Base-by-base conservation (phyloP, 345 rosid genomes). In the Orychophragmus violaceus region DNA sequence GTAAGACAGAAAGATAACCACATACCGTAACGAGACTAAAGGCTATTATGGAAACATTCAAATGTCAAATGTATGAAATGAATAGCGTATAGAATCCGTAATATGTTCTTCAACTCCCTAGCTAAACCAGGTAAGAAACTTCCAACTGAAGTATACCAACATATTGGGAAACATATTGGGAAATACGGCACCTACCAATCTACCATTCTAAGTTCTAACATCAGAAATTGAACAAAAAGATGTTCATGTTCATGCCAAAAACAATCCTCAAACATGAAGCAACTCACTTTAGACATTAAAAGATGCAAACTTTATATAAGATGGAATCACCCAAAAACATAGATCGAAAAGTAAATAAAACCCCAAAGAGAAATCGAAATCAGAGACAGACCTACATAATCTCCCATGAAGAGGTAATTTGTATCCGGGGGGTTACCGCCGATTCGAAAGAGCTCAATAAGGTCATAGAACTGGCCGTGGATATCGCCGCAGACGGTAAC, bases 401-500 rank as follows among this genome's bases (percentile, higher is more conserved):
- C 99, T 21, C 99, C 99, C 99, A 94, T 94, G 74, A 94, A 94
- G 78, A 94, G 95, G 70, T 94, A 94, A 71, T 94, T 94, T 2
- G 99, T 94, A 58, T 90, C 97, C 0, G 99, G 99, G 6, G 99
- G 78, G 73, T 85, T 87, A 64, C 99, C 99, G 23, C 99, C 99
- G 53, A 94, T 94, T 51, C 87, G 78, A 71, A 94, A 94, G 36
- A 94, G 95, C 83, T 94, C 99, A 60, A 94, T 77, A 39, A 94
- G 92, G 76, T 94, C 99, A 71, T 94, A 94, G 57, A 94, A 94
- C 84, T 94, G 99, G 7, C 99, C 99, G 70, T 94, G 99, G 44
- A 94, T 94, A 83, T 94, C 99, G 28, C 99, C 99, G 70, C 99
- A 94, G 33, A 94, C 90, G 13, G 99, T 94, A 55, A 94, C 99